phyloP scores from a whole-genome alignment of 2,329 filamentous ascomycete species.

The Penicillium griseofulvum region DNA sequence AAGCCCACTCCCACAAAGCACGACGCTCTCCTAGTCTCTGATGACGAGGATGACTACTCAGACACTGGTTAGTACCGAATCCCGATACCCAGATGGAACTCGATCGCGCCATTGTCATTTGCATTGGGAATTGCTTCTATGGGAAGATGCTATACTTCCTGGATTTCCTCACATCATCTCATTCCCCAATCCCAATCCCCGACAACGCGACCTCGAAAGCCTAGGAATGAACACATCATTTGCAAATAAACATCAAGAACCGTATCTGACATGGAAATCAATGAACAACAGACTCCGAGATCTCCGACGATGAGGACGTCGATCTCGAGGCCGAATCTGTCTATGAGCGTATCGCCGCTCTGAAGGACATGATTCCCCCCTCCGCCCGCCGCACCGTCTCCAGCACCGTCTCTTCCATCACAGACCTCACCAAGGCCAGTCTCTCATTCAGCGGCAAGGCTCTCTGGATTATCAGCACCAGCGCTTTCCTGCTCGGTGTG shows the following conservation, averaged over 20 bases:
- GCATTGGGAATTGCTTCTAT: background rate
- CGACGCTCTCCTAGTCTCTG: conserved; percentile 51
- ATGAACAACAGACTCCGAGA: conserved; percentile 65
- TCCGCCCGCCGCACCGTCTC: conserved; percentile 67
- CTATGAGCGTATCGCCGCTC: conserved; percentile 66
- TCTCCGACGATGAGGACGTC: conserved; percentile 75
- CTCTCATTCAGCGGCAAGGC: conserved; percentile 73
- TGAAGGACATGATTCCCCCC: conserved; percentile 74
- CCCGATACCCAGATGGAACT: conserved; percentile 1
- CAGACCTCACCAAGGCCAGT: conserved; percentile 46
- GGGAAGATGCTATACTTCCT: background rate
- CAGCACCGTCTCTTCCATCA: conserved; percentile 52
- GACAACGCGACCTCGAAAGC: conserved; percentile 8
- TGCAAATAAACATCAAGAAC: conserved; percentile 9
- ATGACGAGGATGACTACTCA: conserved; percentile 76
- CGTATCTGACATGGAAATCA: conserved; percentile 15
- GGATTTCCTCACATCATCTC: background rate
- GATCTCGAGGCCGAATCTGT: conserved; percentile 58
- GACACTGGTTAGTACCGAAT: conserved; percentile 70
- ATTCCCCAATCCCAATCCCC: background rate
- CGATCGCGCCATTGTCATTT: conserved; percentile 2
- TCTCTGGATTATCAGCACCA: conserved; percentile 87
- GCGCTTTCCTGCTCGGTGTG: conserved; percentile 82
- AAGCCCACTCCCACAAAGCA: conserved; percentile 62
- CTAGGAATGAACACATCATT: conserved; percentile 3